Evolutionary conservation across 305 asterid species (phyloP).

Genomic region (Solanum hybrid): DNA sequence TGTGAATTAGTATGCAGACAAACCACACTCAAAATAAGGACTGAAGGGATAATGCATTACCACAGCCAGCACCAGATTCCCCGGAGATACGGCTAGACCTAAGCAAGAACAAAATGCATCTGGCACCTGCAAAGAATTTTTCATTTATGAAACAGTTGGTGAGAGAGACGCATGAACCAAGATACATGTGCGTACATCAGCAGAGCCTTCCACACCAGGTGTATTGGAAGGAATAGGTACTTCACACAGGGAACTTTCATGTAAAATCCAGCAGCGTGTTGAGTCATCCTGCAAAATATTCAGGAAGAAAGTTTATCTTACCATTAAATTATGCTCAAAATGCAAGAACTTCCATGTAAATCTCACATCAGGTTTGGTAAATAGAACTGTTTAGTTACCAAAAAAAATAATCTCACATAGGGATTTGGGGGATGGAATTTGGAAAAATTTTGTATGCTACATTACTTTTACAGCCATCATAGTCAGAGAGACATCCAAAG

Average conservation of each 20-base stretch:
- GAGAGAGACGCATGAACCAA: conserved; percentile 6
- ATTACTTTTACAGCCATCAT: background rate
- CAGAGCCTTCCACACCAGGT: conserved; percentile 47
- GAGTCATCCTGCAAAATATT: conserved; percentile 52
- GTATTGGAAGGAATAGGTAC: conserved; percentile 54
- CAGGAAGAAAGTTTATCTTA: background rate
- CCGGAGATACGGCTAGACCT: conserved; percentile 86
- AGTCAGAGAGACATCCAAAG: background rate
- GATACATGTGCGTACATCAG: conserved; percentile 43
- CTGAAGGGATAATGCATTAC: conserved; percentile 30
- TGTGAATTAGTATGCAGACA: background rate
- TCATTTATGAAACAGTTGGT: conserved; percentile 9
- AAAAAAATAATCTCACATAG: background rate
- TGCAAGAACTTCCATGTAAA: background rate
- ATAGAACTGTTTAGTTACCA: background rate
- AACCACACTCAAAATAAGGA: conserved; percentile 3
- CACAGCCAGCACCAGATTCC: conserved; percentile 79
- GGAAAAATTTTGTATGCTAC: background rate
- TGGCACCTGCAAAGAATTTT: conserved; percentile 42
- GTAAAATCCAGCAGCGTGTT: conserved; percentile 59
- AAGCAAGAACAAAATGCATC: conserved; percentile 64
- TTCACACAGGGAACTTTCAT: conserved; percentile 37
- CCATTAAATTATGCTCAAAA: background rate
- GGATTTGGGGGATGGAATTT: background rate
- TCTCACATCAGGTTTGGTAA: background rate